phyloP scores from a whole-genome alignment of 73 alveolate genomes.

The Paramecium pentaurelia region DNA sequence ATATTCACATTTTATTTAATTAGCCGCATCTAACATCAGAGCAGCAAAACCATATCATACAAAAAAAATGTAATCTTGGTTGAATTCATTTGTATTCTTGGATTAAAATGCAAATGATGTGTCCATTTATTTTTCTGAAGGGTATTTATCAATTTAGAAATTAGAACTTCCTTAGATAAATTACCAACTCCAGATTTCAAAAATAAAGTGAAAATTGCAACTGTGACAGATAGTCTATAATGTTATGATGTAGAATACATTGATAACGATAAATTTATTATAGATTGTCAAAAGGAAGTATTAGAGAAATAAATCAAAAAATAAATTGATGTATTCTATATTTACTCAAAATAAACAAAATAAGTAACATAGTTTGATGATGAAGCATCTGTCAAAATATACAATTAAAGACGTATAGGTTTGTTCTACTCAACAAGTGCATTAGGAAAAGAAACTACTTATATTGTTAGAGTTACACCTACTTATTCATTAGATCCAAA shows the following conservation, averaged over 20 bases:
- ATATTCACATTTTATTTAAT: not conserved
- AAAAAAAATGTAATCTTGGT: not conserved
- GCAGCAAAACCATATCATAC: not conserved
- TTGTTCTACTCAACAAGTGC: not conserved
- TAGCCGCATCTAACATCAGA: not conserved
- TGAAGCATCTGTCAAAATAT: not conserved
- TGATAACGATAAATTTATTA: not conserved
- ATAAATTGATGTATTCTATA: constrained; percentile 2
- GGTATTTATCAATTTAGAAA: not conserved
- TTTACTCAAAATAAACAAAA: not conserved
- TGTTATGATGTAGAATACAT: constrained; percentile 4
- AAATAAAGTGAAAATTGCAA: not conserved
- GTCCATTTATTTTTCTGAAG: not conserved
- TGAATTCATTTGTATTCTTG: not conserved
- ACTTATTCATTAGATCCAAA: not conserved
- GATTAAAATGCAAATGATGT: not conserved
- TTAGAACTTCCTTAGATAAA: not conserved
- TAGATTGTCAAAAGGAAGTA: not conserved
- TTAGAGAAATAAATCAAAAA: not conserved
- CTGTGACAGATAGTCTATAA: not conserved
- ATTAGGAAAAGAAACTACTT: not conserved
- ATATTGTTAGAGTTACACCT: constrained; percentile 26
- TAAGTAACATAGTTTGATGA: not conserved
- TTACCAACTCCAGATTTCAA: not conserved
- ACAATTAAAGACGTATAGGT: not conserved